These are phyloP conservation scores for Zostera marina DNA, from an alignment of 116 monocot species.

Conservation along the genomic window DNA sequence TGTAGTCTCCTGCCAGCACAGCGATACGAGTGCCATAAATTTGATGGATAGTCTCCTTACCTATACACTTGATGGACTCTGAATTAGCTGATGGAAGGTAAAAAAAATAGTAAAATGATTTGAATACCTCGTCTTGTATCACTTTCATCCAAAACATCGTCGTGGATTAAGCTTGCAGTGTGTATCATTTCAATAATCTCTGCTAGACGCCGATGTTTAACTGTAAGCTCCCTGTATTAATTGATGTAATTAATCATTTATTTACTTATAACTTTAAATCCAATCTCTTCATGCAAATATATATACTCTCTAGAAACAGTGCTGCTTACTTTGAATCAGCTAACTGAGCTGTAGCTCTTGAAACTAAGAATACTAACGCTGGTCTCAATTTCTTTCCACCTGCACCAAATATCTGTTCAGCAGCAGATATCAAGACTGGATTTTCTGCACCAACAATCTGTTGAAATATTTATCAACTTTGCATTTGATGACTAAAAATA, in stretches of 20 bases:
- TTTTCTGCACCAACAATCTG: slow-evolving; percentile 95
- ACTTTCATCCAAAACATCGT: slow-evolving; percentile 94
- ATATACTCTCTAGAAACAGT: too few relatives aligned
- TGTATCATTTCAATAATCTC: slow-evolving; percentile 99
- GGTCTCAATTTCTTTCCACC: slow-evolving; percentile 92
- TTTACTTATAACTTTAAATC: too few relatives aligned
- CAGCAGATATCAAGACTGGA: slow-evolving; percentile 78
- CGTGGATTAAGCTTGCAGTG: slow-evolving; percentile 97
- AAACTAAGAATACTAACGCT: slow-evolving; percentile 79
- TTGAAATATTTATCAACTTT: slow-evolving; percentile 8
- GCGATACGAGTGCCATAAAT: slow-evolving; percentile 72
- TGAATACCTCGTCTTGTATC: slow-evolving; percentile 66
- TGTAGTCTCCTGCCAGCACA: slow-evolving; percentile 86
- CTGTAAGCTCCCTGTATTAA: slow-evolving; percentile 52
- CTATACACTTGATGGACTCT: slow-evolving; percentile 13
- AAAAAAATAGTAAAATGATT: too few relatives aligned
- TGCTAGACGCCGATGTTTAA: slow-evolving; percentile 66
- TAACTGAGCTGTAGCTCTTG: slow-evolving; percentile 66
- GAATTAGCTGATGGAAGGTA: too few relatives aligned
- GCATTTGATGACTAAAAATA: neutral
- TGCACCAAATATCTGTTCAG: slow-evolving; percentile 92
- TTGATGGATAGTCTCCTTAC: slow-evolving; percentile 90
- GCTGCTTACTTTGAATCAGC: slow-evolving; percentile 45
- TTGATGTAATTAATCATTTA: neutral
- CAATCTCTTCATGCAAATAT: too few relatives aligned